Percentiles rank a stretch among this genome's conserved stretches.
phyloP scores from a whole-genome alignment of 2,329 filamentous ascomycete genomes.

The Pseudofabraea citricarpa region DNA sequence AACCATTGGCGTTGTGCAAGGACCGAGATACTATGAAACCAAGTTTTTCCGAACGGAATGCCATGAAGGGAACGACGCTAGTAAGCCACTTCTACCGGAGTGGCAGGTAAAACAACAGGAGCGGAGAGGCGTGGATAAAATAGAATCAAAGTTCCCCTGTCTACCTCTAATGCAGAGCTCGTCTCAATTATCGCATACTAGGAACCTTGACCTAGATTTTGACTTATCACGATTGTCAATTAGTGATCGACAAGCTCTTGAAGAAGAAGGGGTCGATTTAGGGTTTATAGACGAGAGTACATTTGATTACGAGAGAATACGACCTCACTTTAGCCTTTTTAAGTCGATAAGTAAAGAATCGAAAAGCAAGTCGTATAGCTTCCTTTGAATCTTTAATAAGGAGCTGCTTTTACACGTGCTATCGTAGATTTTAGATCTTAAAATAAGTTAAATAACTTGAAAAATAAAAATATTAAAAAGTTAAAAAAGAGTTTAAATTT shows the following conservation, averaged over 20 bases:
- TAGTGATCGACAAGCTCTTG: conserved; percentile 7
- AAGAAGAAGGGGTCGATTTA: conserved; percentile 10
- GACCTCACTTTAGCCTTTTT: background rate
- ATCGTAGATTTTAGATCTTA: background rate
- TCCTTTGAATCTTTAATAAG: background rate
- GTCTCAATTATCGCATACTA: background rate
- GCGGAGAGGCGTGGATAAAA: background rate
- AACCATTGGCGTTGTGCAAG: conserved; percentile 51
- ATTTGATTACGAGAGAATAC: conserved; percentile 2
- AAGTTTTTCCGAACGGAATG: conserved; percentile 42
- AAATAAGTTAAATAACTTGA: conserved; percentile 1
- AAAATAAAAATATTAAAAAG: too few species aligned
- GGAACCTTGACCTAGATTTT: conserved; percentile 10
- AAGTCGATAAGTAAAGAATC: background rate
- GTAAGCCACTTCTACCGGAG: conserved; percentile 38
- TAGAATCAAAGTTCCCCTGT: background rate
- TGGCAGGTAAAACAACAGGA: conserved; percentile 41
- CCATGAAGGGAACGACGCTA: conserved; percentile 40
- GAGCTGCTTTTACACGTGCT: background rate
- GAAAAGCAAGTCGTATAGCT: background rate
- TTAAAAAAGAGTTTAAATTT: too few species aligned
- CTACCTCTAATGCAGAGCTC: conserved; percentile 4
- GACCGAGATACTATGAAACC: conserved; percentile 42
- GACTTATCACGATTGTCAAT: conserved; percentile 11
- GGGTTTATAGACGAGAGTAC: conserved; percentile 9